Evolutionary conservation across 1,284 basidiomycete genomes (phyloP), one percentile per base, ranked within the genome.

Genomic region (Rhodotorula glutinis): DNA sequence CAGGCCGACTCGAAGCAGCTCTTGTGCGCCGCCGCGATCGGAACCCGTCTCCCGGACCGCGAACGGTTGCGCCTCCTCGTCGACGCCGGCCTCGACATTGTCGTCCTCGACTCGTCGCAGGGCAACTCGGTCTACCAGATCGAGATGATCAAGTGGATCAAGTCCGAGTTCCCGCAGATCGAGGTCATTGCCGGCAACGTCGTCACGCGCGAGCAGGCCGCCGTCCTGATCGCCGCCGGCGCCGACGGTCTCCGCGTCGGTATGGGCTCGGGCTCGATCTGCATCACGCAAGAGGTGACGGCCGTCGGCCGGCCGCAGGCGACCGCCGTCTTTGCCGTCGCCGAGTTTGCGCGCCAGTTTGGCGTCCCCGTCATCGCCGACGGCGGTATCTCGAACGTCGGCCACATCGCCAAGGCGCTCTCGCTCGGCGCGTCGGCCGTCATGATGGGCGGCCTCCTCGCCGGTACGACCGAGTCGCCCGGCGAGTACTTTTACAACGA

Each of bases 221-320:
- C 96, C 23, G 87, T 84, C 63, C 87, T 99, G 67, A 98, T 99
- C 73, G 88, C 85, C 29, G 95, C 92, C 10, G 96, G 95, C 66
- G 95, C 94, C 11, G 95, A 99, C 75, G 95, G 85, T 49, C 85
- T 98, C 16, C 89, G 92, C 56, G 85, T 99, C 53, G 96, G 95
- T 62, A 99, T 99, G 95, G 95, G 95, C 59, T 92, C 89, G 21
- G 95, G 95, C 25, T 96, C 92, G 17, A 99, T 99, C 78, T 99
- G 95, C 79, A 98, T 98, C 81, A 99, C 95, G 8, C 95, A 99
- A 81, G 95, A 99, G 79, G 91, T 99, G 76, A 98, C 98, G 91
- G 95, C 96, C n/a, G 95, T 98, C 63, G 96, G 95, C 41, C 87
- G 95, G 44, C 96, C 95, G 2, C 95, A 99, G 80, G 95, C 94